Evolutionary conservation across 768 basidiomycete genomes (phyloP).

Genomic region (Calvatia gigantea): DNA sequence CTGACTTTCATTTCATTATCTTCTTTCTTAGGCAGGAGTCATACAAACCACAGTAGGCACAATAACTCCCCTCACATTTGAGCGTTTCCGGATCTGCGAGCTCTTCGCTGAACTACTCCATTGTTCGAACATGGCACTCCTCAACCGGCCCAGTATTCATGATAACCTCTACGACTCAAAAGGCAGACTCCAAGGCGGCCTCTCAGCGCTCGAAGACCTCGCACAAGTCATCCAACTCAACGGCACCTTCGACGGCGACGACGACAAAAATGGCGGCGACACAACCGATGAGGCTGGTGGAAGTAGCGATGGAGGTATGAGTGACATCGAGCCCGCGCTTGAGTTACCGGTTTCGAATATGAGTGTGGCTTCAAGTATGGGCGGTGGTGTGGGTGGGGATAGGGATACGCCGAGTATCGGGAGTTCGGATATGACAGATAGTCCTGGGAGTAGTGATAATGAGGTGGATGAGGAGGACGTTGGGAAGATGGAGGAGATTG

Average conservation of each 20-base stretch:
- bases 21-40: constrained; percentile 51
- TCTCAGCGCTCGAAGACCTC: constrained; percentile 80
- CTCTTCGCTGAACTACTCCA: constrained; percentile 95
- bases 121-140: constrained; percentile 95
- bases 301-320: constrained; percentile 4
- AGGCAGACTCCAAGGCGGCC: constrained; percentile 85
- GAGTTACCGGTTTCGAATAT: constrained; percentile 65
- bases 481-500: constrained; percentile 69
- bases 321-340: constrained; percentile 49
- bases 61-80: constrained; percentile 82
- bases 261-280: constrained; percentile 33
- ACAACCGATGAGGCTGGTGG: constrained; percentile 56
- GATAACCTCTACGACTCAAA: constrained; percentile 74
- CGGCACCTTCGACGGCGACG: constrained; percentile 44
- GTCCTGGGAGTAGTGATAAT: constrained; percentile 68
- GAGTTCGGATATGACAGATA: constrained; percentile 70
- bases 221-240: constrained; percentile 75
- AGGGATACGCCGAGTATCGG: constrained; percentile 77
- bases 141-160: constrained; percentile 75
- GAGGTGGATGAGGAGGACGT: constrained; percentile 54
- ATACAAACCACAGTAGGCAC: constrained; percentile 72
- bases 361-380: background rate
- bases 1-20: background rate
- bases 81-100: constrained; percentile 95
- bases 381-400: constrained; percentile 51